A percentile compares a stretch with the other conserved stretches of the same genome.
phyloP scores from a whole-genome alignment of 352 stramenopile genomes.

The Albugo laibachii region DNA sequence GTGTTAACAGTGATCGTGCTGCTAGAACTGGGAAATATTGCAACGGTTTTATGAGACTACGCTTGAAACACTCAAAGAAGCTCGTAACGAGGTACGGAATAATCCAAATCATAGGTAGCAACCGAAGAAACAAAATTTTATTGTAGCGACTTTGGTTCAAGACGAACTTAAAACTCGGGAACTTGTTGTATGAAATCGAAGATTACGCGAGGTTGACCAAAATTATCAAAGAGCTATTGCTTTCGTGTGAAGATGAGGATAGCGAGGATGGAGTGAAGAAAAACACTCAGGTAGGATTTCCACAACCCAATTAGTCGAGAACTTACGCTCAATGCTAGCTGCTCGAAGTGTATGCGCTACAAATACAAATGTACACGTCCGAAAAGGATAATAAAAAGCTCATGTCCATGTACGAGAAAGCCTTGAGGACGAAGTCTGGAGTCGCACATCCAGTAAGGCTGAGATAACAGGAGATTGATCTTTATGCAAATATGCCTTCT shows the following conservation, averaged over 20 bases:
- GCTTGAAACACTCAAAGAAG: constrained; percentile 66
- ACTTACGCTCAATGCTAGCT: constrained; percentile 30
- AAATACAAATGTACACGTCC: constrained; percentile 86
- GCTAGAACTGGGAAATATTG: constrained; percentile 61
- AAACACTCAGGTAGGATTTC: constrained; percentile 36
- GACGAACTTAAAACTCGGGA: constrained; percentile 89
- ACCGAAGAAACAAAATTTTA: background rate
- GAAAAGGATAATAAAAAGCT: constrained; percentile 89
- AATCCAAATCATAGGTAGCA: background rate
- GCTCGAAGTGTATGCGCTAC: constrained; percentile 84
- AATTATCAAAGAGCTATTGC: constrained; percentile 68
- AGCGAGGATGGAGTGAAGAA: constrained; percentile 71
- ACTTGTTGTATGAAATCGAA: constrained; percentile 77
- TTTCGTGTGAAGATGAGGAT: constrained; percentile 69
- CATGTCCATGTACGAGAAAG: constrained; percentile 83
- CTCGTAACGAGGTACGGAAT: constrained; percentile 35
- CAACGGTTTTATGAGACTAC: constrained; percentile 76
- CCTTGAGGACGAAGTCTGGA: constrained; percentile 72
- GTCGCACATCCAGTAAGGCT: constrained; percentile 73
- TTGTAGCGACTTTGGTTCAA: constrained; percentile 88
- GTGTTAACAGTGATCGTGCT: background rate
- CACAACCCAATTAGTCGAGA: background rate
- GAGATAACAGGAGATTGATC: background rate
- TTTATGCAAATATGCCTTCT: background rate
- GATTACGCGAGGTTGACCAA: constrained; percentile 54